phyloP scores from a whole-genome alignment of 208 protist genomes.

The Lotmaria passim region DNA sequence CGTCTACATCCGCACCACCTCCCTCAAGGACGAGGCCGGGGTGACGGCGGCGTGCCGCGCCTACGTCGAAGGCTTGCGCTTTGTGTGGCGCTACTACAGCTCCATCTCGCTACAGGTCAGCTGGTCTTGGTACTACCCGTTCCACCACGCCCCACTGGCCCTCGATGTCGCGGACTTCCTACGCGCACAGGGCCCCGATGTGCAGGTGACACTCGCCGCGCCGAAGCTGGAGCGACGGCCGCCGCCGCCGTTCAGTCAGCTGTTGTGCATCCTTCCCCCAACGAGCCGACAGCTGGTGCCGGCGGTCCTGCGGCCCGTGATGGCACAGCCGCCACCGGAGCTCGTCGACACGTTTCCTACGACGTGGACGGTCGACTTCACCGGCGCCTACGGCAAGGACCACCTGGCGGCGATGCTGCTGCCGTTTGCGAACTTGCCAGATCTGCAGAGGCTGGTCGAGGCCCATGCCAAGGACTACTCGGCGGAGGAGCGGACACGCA shows the following conservation, averaged over 20 bases:
- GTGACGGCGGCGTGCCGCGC: slow-evolving; percentile 61
- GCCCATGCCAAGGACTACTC: slow-evolving; percentile 27
- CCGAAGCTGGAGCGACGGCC: slow-evolving; percentile 47
- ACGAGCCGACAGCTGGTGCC: slow-evolving; percentile 60
- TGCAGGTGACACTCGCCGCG: slow-evolving; percentile 39
- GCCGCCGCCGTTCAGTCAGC: slow-evolving; percentile 67
- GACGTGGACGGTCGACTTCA: slow-evolving; percentile 76
- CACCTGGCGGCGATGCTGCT: slow-evolving; percentile 74
- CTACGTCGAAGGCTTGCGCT: slow-evolving; percentile 79
- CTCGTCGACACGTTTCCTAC: slow-evolving; percentile 63
- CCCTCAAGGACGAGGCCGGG: slow-evolving; percentile 37
- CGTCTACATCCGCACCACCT: slow-evolving; percentile 51
- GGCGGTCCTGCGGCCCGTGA: slow-evolving; percentile 44
- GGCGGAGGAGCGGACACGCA: slow-evolving; percentile 40
- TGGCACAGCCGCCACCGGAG: slow-evolving; percentile 46
- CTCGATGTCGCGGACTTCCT: slow-evolving; percentile 72
- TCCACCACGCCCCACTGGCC: slow-evolving; percentile 74
- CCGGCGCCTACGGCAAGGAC: slow-evolving; percentile 57
- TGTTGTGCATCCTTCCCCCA: slow-evolving; percentile 82
- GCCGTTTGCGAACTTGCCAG: slow-evolving; percentile 68
- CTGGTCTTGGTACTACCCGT: slow-evolving; percentile 87
- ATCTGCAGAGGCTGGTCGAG: slow-evolving; percentile 44
- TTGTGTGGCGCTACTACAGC: slow-evolving; percentile 90
- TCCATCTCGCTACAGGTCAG: slow-evolving; percentile 47
- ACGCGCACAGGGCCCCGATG: slow-evolving; percentile 29